phyloP scores from a whole-genome alignment of 2,329 filamentous ascomycete species.

The Aspergillus neotritici region DNA sequence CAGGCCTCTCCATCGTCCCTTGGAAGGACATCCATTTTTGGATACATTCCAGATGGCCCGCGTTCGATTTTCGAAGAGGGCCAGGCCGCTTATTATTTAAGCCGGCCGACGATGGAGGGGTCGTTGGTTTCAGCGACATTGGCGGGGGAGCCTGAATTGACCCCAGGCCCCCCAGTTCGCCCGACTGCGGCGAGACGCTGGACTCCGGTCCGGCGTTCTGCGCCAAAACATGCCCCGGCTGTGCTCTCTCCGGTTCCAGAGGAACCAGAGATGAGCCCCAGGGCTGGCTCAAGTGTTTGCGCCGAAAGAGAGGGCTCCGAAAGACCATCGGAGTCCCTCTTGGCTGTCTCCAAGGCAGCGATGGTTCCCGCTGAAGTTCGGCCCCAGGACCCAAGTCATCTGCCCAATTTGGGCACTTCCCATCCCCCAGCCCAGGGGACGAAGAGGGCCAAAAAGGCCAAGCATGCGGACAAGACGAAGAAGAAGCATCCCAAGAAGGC shows the following conservation, averaged over 20 bases:
- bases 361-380: neutral
- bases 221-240: constrained; percentile 2
- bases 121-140: constrained; percentile 12
- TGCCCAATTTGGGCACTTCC: neutral
- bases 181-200: constrained; percentile 5
- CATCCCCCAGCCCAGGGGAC: constrained; percentile 7
- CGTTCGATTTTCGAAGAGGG: constrained; percentile 6
- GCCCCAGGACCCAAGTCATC: neutral
- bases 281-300: constrained; percentile 9
- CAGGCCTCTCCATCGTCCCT: constrained; percentile 8
- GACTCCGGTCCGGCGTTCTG: constrained; percentile 1
- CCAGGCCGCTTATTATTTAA: neutral
- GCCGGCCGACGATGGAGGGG: constrained; percentile 7
- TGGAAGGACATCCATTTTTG: neutral
- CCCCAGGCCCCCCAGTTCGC: constrained; percentile 6
- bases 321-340: neutral
- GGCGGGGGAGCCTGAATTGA: constrained; percentile 10
- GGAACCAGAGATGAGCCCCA: constrained; percentile 7
- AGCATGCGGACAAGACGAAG: constrained; percentile 8
- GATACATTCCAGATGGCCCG: constrained; percentile 2
- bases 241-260: constrained; percentile 15
- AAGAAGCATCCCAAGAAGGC: constrained; percentile 1
- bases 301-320: neutral
- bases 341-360: neutral
- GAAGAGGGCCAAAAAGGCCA: neutral